Base-by-base conservation (phyloP, 2,329 filamentous ascomycete genomes). In the Sclerotinia spermophila region DNA sequence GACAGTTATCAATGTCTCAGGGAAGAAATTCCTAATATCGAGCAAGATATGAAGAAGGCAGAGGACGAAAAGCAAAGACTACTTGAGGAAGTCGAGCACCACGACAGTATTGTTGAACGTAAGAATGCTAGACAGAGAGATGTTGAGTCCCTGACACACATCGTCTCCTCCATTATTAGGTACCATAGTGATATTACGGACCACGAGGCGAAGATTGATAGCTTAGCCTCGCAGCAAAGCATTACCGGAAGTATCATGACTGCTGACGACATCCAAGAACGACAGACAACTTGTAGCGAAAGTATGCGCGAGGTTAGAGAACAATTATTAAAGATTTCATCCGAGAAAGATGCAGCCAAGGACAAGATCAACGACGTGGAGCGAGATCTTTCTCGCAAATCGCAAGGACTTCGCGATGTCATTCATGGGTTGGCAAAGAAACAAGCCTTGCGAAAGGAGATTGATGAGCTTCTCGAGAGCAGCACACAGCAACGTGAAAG, bases 341-440 rank as follows among this genome's bases (percentile, higher is more conserved):
- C 82, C 19, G 92, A 96, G 45, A 89, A 87, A 74, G 92, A 97
- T 74, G 88, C 91, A 53, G 86, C 88, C 68, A 89, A 89, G 71
- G 88, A 88, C 73, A 83, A 88, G 48, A 86, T 96, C 69, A 91
- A 86, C 73, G 83, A 84, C 24, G 83, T 96, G 38, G 93, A 97
- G 80, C 84, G 96, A 6, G 90, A 96, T 77, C 86, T 89, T 71
- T 90, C 92, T 76, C 92, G 96, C 80, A 83, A 92, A 55, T 88
- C 86, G 72, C 91, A 90, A 78, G 91, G 91, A 74, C 84, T 97
- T 67, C 90, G 86, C 75, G 87, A 86, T 67, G 88, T 91, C 1
- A 85, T 86, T 62, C 90, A 91, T 71, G 89, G 94, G 76, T 84
- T 98, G 38, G 93, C 96, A 79, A 93, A 92, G 81, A 97, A 94